Evolutionary conservation across 768 basidiomycete genomes (phyloP).

Genomic region (Mycena vulgaris): DNA sequence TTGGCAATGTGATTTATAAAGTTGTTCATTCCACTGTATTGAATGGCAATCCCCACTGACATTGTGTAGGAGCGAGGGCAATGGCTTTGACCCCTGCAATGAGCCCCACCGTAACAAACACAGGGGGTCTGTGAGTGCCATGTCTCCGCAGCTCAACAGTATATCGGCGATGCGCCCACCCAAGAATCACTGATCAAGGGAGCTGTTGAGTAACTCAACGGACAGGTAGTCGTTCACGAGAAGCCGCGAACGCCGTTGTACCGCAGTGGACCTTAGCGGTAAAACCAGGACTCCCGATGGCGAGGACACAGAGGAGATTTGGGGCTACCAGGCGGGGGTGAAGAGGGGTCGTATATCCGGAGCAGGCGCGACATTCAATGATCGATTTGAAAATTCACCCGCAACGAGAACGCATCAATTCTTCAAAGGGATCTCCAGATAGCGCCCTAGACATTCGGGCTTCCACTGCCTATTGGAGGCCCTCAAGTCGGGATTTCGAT

Average conservation of each 20-base stretch:
- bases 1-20: neutral
- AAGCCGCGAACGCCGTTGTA: neutral
- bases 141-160: neutral
- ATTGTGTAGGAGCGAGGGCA: neutral
- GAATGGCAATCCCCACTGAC: neutral
- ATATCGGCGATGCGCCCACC: neutral
- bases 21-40: neutral
- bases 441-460: no score
- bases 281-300: no score
- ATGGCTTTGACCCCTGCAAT: neutral
- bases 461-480: no score
- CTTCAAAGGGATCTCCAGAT: no score
- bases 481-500: no score
- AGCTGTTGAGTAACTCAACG: neutral
- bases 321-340: no score
- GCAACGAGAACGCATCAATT: no score
- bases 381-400: no score
- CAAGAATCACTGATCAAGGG: neutral
- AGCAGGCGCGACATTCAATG: no score
- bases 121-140: neutral
- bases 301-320: no score
- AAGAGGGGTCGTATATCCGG: no score
- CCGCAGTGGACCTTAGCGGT: no score
- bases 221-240: neutral
- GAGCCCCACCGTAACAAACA: neutral